Evolutionary conservation across 345 rosid species (phyloP).

Genomic region (Cardamine chenopodiifolia): DNA sequence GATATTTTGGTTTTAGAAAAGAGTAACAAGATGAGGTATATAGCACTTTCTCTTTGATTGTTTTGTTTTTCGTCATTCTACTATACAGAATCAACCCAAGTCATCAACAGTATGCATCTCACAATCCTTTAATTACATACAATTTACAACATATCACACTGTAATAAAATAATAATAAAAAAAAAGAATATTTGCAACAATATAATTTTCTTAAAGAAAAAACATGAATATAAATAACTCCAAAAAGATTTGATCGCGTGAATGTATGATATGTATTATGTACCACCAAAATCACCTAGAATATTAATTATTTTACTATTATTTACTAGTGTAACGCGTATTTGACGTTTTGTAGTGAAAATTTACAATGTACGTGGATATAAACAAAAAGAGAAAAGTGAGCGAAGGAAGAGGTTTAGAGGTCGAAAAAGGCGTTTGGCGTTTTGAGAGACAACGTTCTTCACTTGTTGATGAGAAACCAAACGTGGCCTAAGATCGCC

Average conservation of each 20-base stretch:
- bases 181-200: neutral
- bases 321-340: neutral
- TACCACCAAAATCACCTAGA: neutral
- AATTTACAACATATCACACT: neutral
- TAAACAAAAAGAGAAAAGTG: slow-evolving; percentile 15
- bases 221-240: neutral
- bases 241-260: neutral
- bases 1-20: neutral
- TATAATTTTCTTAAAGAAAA: neutral
- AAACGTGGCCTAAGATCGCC: slow-evolving; percentile 37
- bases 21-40: neutral
- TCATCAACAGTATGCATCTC: neutral
- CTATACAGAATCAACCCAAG: neutral
- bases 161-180: neutral
- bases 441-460: slow-evolving; percentile 25
- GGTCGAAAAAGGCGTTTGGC: slow-evolving; percentile 26
- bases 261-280: neutral
- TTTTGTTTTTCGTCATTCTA: neutral
- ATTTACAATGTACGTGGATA: slow-evolving; percentile 17
- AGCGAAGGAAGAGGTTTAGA: slow-evolving; percentile 14
- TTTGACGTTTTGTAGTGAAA: neutral
- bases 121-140: neutral
- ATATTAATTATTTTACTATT: neutral
- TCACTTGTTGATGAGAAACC: slow-evolving; percentile 7
- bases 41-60: neutral